Evolutionary conservation across 1,284 basidiomycete genomes (phyloP), one percentile per base, ranked within the genome.

Genomic region (Trametes sp.): DNA sequence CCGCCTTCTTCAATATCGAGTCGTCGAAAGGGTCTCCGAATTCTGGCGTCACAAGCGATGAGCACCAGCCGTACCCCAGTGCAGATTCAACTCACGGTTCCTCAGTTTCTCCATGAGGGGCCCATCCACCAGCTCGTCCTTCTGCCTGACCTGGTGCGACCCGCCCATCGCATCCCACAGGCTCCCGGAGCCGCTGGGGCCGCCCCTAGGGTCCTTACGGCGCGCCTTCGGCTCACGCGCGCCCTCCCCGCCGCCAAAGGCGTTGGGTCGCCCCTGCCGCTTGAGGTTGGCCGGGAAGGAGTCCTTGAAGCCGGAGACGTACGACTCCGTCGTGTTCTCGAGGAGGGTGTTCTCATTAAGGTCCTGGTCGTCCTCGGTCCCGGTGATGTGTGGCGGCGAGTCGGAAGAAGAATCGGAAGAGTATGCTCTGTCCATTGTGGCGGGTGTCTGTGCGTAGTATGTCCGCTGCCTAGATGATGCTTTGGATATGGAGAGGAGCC

Each of bases 1-100:
- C 61, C 21, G 66, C 59, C 26, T 60, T 71, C 70, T 77, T 76
- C 49, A 78, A 50, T 2, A 65, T 35, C 14, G 66, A 63, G 31
- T 83, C 80, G 54, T 82, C 72, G 61, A 83, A 80, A n/a, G 81
- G 81, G 64, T 82, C 82, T 35, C 82, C 82, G 50, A 83, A 80
- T 58, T 78, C 81, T 82, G 65, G 38, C 36, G 33, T 49, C 38
- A 11, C 8, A 4, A 33, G 14, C 29, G 53, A 36, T 62, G 21
- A 56, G 35, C 29, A 23, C 1, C 11, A 8, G 26, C 54, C 33
- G 19, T 21, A 6, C 35, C 28, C 31, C 57, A 1, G 11, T 7
- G 26, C 28, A 16, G 6, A 38, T 4, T 52, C 61, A 49, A 44
- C 78, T 46, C 54, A 83, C 81, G 75, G 66, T 73, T 71, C 67